Base-by-base conservation (phyloP, 2,329 filamentous ascomycete species). In the Aspergillus fumigatus region DNA sequence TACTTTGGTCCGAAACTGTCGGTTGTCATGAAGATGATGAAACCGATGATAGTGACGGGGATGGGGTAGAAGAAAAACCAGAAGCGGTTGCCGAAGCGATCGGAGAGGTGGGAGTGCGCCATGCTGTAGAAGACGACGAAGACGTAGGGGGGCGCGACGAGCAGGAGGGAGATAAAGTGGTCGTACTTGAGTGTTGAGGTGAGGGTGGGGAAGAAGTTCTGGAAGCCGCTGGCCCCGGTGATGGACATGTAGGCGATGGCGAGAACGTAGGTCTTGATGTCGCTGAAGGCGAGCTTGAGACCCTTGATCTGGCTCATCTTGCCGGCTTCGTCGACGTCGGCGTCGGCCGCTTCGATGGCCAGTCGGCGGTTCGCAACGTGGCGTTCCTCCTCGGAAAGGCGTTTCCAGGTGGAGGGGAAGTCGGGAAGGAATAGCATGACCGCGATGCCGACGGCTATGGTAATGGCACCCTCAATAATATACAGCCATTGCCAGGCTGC, bases 171-270 rank as follows among this genome's bases (percentile, higher is more conserved):
- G 29, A 81, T 71, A 32, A 77, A 79, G 26, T 77, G 58, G 60
- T 58, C 65, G 62, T 77, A 77, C 23, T 73, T 71, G 14, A 83
- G 70, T 0, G 78, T 79, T 62, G 59, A 67, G 38, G 74, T 82
- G 61, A 79, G 74, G 0, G 80, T 79, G 0, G 81, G 81, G 68
- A 83, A 83, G 73, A 83, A 85, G 68, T 83, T 82, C 55, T 83
- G 80, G 65, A 83, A 82, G 1, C 79, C 80, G 2, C 75, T 74
- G 9, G 79, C 78, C 8, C 78, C 78, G 2, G 76, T 80, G 57
- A 80, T 79, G 58, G 74, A 70, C 70, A 80, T 75, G 65, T 80
- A 81, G 8, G 76, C 76, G 29, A 80, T 58, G 17, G 72, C 61
- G 9, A 75, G 65, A 4, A 78, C 66, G 62, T 79, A 81, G 3